Evolutionary conservation across 306 rosid species (phyloP), one percentile per base, ranked within the genome.

Genomic region (Hippophae tibetana): DNA sequence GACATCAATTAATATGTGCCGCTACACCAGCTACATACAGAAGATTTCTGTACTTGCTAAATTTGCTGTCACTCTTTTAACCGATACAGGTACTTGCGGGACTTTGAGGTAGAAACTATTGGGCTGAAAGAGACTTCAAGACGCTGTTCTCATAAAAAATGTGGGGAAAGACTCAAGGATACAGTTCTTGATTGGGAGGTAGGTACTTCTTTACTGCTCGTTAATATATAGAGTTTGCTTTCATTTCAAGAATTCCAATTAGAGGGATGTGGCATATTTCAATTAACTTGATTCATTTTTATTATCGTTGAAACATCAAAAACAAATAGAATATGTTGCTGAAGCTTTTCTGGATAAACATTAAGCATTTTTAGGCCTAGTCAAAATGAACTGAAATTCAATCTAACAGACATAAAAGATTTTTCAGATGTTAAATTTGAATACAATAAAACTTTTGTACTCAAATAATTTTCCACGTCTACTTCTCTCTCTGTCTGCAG

Each of bases 141-240:
- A 59, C 83, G 90, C 60, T 92, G 99, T 72, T 75, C 88, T 42
- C 82, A 76, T 61, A 54, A 60, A 65, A 73, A 78, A 65, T 92
- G 99, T 68, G 89, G 95, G 26, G 70, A 76, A 56, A 83, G 66
- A 75, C 86, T 92, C 57, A 87, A 76, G 85, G 99, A 92, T 73
- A 87, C 96, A 6, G 99, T 92, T 75, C 99, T 92, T 64, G 99
- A 92, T 76, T 92, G 99, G 99, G 99, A 92, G 95, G 96, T 92
- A 83, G 31, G 26, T 43, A 10, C 44, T 63, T 75, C 53, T 61
- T 66, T 13, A 26, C 13, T 9, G n/a, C 49, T 10, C 23, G 66
- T 62, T 76, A 9, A 58, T 64, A 62, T 56, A 56, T 9, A 8
- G 10, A 47, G 13, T 7, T 47, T 9, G 5, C 50, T 9, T 9